Evolutionary conservation across 2,329 filamentous ascomycete species (phyloP), one percentile per base, ranked within the genome.

Genomic region (Phaeosphaeriaceae sp.): DNA sequence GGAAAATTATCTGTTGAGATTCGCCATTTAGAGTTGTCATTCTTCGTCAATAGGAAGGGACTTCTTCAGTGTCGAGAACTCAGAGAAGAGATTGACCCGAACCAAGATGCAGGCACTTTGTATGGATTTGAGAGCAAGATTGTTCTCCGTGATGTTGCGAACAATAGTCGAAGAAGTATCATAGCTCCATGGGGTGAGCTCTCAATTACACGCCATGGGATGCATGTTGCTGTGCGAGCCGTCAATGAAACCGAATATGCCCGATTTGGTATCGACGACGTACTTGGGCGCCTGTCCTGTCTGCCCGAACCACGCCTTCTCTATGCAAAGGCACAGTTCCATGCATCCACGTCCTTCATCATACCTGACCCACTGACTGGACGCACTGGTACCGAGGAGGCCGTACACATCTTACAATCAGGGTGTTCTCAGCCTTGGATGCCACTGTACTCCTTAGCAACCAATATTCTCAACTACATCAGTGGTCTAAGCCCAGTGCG

Each of bases 111-210:
- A 0, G 86, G 86, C 0, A 84, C 83, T 0, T 77, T 82, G 58
- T 81, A 88, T 49, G 86, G 87, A 0, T 71, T 88, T 0, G 48
- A 70, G 2, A 85, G 80, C 63, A 87, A 82, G 62, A 67, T 87
- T 3, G 78, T 88, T 0, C 66, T 87, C 12, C 75, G 79, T 0
- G 78, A 81, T n/a, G 43, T 61, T 0, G 48, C 56, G 0, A 79
- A 81, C 33, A 57, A 45, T 0, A 49, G 60, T 0, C 72, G 76
- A 3, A 78, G 79, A 7, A 84, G 77, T 23, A 71, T 88, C 6
- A 71, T 89, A 0, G 72, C 83, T 0, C 81, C 86, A 0, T 49
- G 83, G 1, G 82, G 83, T 0, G 4, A 42, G 0, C 16, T 77
- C 0, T 29, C 5, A 0, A 74, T 64, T 42, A 38, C 53, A 13